A percentile compares a stretch with the other conserved stretches of the same genome.
Conservation (phyloP, 2,329 filamentous ascomycete species). For the Aspergillus fructus region DNA sequence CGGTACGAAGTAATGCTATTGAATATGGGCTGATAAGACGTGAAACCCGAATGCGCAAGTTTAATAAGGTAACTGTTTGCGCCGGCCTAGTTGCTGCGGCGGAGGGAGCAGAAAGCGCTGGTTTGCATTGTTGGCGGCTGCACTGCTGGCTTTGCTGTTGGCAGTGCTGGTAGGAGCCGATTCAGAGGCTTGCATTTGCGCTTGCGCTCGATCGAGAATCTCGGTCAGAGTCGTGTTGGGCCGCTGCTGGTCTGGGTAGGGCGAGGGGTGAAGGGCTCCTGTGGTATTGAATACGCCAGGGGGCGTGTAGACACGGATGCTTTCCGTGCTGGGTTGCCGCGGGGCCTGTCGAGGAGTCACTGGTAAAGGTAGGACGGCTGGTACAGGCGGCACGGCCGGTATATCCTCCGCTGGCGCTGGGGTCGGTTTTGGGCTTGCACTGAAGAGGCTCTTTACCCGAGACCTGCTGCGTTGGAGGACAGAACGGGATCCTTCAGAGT, state of each 20-base stretch:
- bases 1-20: too few relatives aligned
- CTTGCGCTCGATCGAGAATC: constrained; percentile 8
- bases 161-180: background rate
- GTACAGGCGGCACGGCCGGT: constrained; percentile 19
- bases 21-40: background rate
- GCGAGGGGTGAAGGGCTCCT: constrained; percentile 26
- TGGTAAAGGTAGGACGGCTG: constrained; percentile 19
- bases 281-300: constrained; percentile 31
- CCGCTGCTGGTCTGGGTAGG: constrained; percentile 23
- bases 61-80: constrained; percentile 3
- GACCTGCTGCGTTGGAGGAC: constrained; percentile 35
- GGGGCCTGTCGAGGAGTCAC: constrained; percentile 23
- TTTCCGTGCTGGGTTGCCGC: constrained; percentile 42
- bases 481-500: constrained; percentile 28
- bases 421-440: constrained; percentile 18
- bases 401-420: constrained; percentile 3
- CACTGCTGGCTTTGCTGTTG: constrained; percentile 1
- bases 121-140: background rate
- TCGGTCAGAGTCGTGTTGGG: constrained; percentile 35
- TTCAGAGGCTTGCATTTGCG: background rate
- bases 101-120: constrained; percentile 7
- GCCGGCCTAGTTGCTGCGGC: background rate
- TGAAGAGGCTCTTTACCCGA: constrained; percentile 40
- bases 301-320: constrained; percentile 49
- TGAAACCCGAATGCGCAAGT: background rate